A percentile compares a stretch with the other conserved stretches of the same genome.
These are phyloP conservation scores for Pichia sp. DNA, from an alignment of 1,139 yeast genomes.

Conservation along the genomic window DNA sequence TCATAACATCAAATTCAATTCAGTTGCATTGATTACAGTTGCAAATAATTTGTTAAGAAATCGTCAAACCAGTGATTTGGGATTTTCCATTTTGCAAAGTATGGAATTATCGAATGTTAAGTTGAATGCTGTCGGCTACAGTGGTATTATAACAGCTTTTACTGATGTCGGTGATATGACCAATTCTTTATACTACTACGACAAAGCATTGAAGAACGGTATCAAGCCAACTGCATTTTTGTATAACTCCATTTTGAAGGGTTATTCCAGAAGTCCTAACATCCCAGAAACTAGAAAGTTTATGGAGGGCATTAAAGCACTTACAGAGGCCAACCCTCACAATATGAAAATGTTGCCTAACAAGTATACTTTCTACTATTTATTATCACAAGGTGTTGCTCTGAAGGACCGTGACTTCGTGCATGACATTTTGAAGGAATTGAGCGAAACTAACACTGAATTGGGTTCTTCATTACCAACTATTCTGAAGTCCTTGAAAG, in stretches of 20 bases:
- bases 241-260: conserved; percentile 60
- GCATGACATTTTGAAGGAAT: conserved; percentile 23
- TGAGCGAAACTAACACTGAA: conserved; percentile 18
- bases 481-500: conserved; percentile 29
- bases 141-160: conserved; percentile 59
- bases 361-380: conserved; percentile 52
- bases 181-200: conserved; percentile 48
- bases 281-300: conserved; percentile 22
- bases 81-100: conserved; percentile 46
- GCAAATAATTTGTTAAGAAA: conserved; percentile 53
- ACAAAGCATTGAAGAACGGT: conserved; percentile 39
- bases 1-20: conserved; percentile 44
- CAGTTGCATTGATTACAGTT: conserved; percentile 49
- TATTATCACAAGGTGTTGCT: conserved; percentile 41
- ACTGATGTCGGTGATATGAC: conserved; percentile 45
- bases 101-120: conserved; percentile 36
- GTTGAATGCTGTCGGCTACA: conserved; percentile 42
- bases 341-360: conserved; percentile 38
- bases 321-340: conserved; percentile 18
- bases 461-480: conserved; percentile 42
- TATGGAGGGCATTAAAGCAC: conserved; percentile 17
- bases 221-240: conserved; percentile 40
- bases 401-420: conserved; percentile 21
- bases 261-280: conserved; percentile 34
- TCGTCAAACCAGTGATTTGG: conserved; percentile 46